phyloP scores from a whole-genome alignment of 495 filamentous ascomycete genomes.

The Penicillium tannophilum region DNA sequence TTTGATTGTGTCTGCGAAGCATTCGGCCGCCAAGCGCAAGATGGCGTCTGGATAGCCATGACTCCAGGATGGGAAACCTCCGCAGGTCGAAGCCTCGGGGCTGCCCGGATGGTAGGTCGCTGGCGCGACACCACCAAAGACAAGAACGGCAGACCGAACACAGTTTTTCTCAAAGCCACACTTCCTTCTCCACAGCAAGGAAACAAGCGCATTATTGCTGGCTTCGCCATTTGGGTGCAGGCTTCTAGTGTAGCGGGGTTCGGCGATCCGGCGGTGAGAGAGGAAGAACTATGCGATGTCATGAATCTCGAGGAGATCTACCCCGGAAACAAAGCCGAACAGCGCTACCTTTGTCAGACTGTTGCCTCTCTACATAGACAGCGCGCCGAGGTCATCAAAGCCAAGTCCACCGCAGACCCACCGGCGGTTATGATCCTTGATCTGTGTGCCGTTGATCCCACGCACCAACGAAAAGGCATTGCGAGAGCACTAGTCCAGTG shows the following conservation, averaged over 20 bases:
- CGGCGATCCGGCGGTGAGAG: slow-evolving; percentile 30
- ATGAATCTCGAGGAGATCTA: slow-evolving; percentile 35
- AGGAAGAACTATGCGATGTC: slow-evolving; percentile 20
- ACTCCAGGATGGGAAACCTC: slow-evolving; percentile 48
- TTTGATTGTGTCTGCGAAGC: slow-evolving; percentile 23
- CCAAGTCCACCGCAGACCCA: slow-evolving; percentile 24
- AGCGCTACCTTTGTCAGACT: slow-evolving; percentile 37
- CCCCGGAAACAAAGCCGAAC: slow-evolving; percentile 38
- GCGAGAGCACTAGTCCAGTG: slow-evolving; percentile 41
- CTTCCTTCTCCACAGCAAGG: slow-evolving; percentile 22
- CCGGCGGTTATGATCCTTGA: slow-evolving; percentile 42
- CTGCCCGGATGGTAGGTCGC: slow-evolving; percentile 29
- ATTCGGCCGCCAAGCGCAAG: slow-evolving; percentile 43
- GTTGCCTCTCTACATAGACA: slow-evolving; percentile 28
- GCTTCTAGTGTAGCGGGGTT: slow-evolving; percentile 34
- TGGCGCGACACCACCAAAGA: slow-evolving; percentile 34
- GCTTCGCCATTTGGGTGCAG: slow-evolving; percentile 45
- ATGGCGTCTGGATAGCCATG: slow-evolving; percentile 44
- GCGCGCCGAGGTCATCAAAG: slow-evolving; percentile 33
- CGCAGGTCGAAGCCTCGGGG: slow-evolving; percentile 29
- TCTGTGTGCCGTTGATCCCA: slow-evolving; percentile 43
- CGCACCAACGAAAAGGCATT: slow-evolving; percentile 41
- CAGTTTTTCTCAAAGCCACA: slow-evolving; percentile 47
- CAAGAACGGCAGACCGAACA: slow-evolving; percentile 38
- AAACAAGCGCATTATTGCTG: slow-evolving; percentile 31